phyloP scores from a whole-genome alignment of 495 filamentous ascomycete species.

The Copromyces sp. region DNA sequence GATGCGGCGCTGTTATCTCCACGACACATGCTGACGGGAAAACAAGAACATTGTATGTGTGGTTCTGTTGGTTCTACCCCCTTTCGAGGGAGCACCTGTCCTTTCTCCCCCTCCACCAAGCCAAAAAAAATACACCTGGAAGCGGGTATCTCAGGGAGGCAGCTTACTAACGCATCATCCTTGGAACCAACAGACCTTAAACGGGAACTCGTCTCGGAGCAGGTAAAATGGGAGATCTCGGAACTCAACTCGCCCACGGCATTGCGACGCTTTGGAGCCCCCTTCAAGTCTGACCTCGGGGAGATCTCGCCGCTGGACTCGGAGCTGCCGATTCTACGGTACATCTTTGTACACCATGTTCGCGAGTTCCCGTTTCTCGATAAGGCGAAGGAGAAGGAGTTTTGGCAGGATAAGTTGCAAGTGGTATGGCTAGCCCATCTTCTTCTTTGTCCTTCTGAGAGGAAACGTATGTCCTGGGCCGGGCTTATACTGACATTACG shows the following conservation, averaged over 20 bases:
- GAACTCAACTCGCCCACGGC: constrained; percentile 93
- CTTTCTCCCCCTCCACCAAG: constrained; percentile 19
- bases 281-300: constrained; percentile 83
- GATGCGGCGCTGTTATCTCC: constrained; percentile 8
- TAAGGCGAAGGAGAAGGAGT: constrained; percentile 93
- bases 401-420: constrained; percentile 98
- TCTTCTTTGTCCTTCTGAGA: neutral
- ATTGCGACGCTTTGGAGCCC: constrained; percentile 87
- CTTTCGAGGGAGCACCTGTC: neutral
- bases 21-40: constrained; percentile 60
- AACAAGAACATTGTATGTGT: constrained; percentile 93
- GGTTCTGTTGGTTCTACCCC: neutral
- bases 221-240: constrained; percentile 78
- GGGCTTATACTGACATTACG: constrained; percentile 4
- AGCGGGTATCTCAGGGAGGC: neutral
- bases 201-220: constrained; percentile 82
- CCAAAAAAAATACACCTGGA: neutral
- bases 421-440: constrained; percentile 49
- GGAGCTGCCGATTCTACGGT: constrained; percentile 85
- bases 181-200: constrained; percentile 62
- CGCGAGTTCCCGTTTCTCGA: constrained; percentile 96
- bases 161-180: neutral
- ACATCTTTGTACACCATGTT: constrained; percentile 97
- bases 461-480: neutral
- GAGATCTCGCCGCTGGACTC: constrained; percentile 91